Evolutionary conservation across 1,284 basidiomycete species (phyloP).

Genomic region (Malassezia brasiliensis): DNA sequence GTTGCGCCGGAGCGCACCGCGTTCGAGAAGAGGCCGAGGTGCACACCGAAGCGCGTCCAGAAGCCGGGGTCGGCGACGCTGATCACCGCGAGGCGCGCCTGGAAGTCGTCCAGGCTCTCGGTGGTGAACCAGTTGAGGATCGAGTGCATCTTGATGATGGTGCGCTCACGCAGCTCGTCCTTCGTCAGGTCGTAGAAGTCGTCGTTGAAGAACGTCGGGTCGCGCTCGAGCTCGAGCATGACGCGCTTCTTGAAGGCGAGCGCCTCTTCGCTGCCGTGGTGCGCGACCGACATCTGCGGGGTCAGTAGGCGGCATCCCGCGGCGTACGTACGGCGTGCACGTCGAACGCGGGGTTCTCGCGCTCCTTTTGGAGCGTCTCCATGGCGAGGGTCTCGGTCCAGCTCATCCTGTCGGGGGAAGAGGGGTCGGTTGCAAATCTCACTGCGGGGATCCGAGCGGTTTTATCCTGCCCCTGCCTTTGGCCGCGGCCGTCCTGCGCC

Average conservation of each 20-base stretch:
- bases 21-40: slow-evolving; percentile 55
- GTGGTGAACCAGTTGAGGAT: slow-evolving; percentile 42
- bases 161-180: slow-evolving; percentile 51
- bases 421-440: slow-evolving; percentile 3
- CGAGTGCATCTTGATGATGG: slow-evolving; percentile 27
- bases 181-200: slow-evolving; percentile 56
- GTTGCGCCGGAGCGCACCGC: slow-evolving; percentile 39
- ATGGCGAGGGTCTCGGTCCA: slow-evolving; percentile 35
- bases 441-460: slow-evolving; percentile 3
- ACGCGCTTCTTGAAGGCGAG: slow-evolving; percentile 44
- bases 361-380: slow-evolving; percentile 50
- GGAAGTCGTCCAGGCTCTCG: slow-evolving; percentile 50
- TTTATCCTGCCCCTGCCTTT: background rate
- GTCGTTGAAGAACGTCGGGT: slow-evolving; percentile 53
- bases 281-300: slow-evolving; percentile 46
- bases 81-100: slow-evolving; percentile 53
- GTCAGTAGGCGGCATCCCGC: no score
- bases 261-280: slow-evolving; percentile 48
- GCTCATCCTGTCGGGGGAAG: slow-evolving; percentile 16
- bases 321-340: slow-evolving; percentile 47
- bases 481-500: background rate
- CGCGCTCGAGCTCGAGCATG: slow-evolving; percentile 53
- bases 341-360: slow-evolving; percentile 53
- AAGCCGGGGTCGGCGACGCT: slow-evolving; percentile 52
- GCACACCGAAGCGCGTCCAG: slow-evolving; percentile 55